A percentile compares a stretch with the other conserved stretches of the same genome.
Conservation (phyloP, 2,329 filamentous ascomycete genomes). For the Plenodomus lindquistii region DNA sequence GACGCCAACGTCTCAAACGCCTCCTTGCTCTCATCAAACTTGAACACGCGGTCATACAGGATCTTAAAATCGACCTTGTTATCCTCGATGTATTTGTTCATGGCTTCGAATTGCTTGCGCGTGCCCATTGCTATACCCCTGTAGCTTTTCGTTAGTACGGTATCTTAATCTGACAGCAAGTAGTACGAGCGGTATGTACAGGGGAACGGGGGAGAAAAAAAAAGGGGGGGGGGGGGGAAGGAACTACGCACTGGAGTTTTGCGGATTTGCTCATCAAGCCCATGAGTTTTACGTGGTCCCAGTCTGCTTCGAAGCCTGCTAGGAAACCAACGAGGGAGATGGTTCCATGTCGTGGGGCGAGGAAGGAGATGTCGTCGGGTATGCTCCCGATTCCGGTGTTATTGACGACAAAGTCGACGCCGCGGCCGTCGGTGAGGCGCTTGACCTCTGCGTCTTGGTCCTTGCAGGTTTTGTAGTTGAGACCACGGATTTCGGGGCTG, state of each 20-base stretch:
- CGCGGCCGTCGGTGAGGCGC: conserved; percentile 46
- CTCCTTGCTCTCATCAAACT: conserved; percentile 37
- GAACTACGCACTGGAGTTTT: conserved; percentile 5
- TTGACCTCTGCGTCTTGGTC: conserved; percentile 61
- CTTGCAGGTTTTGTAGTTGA: conserved; percentile 61
- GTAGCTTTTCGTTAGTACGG: conserved; percentile 37
- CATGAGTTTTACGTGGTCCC: conserved; percentile 14
- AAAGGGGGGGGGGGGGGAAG: too few species aligned
- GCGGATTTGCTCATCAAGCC: conserved; percentile 24
- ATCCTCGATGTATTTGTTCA: conserved; percentile 40
- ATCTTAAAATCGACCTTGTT: conserved; percentile 31
- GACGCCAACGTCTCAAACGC: conserved; percentile 42
- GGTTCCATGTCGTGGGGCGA: conserved; percentile 18
- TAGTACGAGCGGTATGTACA: too few species aligned
- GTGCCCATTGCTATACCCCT: conserved; percentile 62
- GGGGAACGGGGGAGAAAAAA: too few species aligned
- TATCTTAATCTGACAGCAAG: too few species aligned
- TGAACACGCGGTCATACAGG: conserved; percentile 41
- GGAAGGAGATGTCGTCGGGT: conserved; percentile 12
- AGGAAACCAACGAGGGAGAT: conserved; percentile 34
- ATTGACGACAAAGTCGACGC: conserved; percentile 54
- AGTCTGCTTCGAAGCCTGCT: conserved; percentile 14
- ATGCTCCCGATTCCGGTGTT: conserved; percentile 25
- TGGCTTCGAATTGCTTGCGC: conserved; percentile 51
- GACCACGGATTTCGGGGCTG: conserved; percentile 33